Conservation (phyloP, 495 filamentous ascomycete genomes). For the Podospora pseudoanserina region DNA sequence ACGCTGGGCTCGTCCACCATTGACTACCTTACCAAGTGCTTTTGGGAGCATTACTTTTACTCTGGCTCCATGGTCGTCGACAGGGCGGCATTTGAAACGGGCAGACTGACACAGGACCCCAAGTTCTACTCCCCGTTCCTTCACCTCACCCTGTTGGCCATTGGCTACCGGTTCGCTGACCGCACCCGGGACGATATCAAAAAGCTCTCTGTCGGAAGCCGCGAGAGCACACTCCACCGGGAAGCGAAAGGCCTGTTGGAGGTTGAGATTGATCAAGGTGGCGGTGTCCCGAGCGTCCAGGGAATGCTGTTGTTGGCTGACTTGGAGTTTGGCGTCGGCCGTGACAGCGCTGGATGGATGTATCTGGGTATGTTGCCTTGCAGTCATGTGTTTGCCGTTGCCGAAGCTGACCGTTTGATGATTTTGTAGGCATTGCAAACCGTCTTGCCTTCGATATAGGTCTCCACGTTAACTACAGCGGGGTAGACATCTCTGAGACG, state of each 20-base stretch:
- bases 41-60: conserved; percentile 50
- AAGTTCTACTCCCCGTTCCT: conserved; percentile 50
- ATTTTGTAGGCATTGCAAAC: conserved; percentile 39
- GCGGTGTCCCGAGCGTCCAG: conserved; percentile 49
- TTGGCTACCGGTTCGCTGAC: conserved; percentile 50
- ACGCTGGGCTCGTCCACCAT: conserved; percentile 42
- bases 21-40: conserved; percentile 50
- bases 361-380: conserved; percentile 38
- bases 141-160: conserved; percentile 51
- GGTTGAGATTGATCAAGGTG: conserved; percentile 48
- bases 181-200: conserved; percentile 47
- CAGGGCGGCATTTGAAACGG: conserved; percentile 47
- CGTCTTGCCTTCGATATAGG: conserved; percentile 51
- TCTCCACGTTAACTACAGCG: conserved; percentile 42
- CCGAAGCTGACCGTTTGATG: conserved; percentile 16
- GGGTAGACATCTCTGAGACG: conserved; percentile 35
- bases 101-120: conserved; percentile 39
- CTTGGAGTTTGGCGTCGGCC: conserved; percentile 49
- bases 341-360: conserved; percentile 53
- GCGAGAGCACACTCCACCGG: conserved; percentile 50
- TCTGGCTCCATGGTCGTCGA: conserved; percentile 46
- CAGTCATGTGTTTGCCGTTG: not conserved
- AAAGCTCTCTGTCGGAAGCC: conserved; percentile 40
- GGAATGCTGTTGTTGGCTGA: conserved; percentile 50
- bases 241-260: conserved; percentile 54